Evolutionary conservation across 148 eudicot species (phyloP), one percentile per base, ranked within the genome.

Genomic region (Rhododendron williamsianum): DNA sequence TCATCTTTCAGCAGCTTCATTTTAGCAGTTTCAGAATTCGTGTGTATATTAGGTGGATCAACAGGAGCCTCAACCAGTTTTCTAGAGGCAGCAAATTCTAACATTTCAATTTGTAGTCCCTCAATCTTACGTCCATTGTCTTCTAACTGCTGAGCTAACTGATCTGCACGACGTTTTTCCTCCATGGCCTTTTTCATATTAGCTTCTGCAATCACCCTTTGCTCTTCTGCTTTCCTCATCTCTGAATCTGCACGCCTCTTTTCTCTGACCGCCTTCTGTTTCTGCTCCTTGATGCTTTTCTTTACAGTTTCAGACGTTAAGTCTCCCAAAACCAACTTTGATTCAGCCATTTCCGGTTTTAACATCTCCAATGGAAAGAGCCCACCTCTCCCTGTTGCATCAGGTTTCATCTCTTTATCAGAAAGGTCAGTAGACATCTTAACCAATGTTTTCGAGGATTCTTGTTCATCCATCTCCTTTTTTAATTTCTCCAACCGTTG

Each of bases 101-200:
- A 54, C 38, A 90, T 81, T 85, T 92, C 91, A 63, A 84, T 85
- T 85, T 89, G 91, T 76, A 89, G 56, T 56, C 85, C 90, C 84
- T 83, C 82, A 41, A 93, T 84, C 86, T 83, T 91, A 48, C 67
- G 81, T 80, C 72, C 87, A 58, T 72, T 72, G 71, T 78, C 81
- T 69, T 90, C 93, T 48, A 96, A 86, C 86, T 92, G 89, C 82
- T 52, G 84, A 36, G 89, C 85, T 81, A 92, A 84, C 83, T 85
- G 85, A 89, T 93, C 95, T 76, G 94, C 93, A 56, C 88, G 95
- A 27, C 83, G n/a, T 67, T 88, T 90, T 87, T 93, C 92, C 87
- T 90, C 91, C 58, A 85, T 48, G 73, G 89, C 90, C 84, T 81
- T 89, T 86, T 84, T 91, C 81, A 87, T 86, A 81, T 87, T 89